Percentiles rank a stretch among this genome's conserved stretches.
Evolutionary conservation across 2,329 filamentous ascomycete genomes (phyloP).

Genomic region (Colletotrichum horii): DNA sequence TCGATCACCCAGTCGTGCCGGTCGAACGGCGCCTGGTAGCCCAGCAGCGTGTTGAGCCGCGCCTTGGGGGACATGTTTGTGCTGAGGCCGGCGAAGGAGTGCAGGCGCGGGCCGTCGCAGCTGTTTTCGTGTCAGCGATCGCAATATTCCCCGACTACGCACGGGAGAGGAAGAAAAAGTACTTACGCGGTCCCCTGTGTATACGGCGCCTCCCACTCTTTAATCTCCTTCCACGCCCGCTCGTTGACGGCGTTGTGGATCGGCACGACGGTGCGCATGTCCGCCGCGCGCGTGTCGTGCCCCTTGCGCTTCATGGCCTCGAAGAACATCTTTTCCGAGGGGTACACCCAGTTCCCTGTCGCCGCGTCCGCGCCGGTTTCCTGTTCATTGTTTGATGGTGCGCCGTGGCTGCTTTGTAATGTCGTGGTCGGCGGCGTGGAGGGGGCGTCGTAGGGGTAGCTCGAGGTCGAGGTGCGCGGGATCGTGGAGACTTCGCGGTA

Average conservation of each 20-base stretch:
- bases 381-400: constrained; percentile 72
- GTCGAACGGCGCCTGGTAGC: constrained; percentile 93
- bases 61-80: constrained; percentile 79
- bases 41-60: constrained; percentile 79
- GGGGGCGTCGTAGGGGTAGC: constrained; percentile 35
- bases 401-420: background rate
- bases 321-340: constrained; percentile 97
- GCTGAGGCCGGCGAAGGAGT: constrained; percentile 80
- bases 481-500: constrained; percentile 82
- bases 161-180: no score
- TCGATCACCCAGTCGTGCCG: constrained; percentile 98
- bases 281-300: constrained; percentile 70
- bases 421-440: background rate
- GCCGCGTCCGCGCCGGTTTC: constrained; percentile 74
- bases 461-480: constrained; percentile 61
- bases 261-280: constrained; percentile 92
- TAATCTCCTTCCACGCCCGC: constrained; percentile 91
- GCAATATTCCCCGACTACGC: no score
- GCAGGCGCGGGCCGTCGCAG: constrained; percentile 79
- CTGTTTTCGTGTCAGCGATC: no score
- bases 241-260: constrained; percentile 99
- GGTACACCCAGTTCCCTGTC: constrained; percentile 95
- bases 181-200: constrained; percentile 60
- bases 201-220: constrained; percentile 82
- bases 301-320: constrained; percentile 94